Evolutionary conservation across 495 filamentous ascomycete genomes (phyloP), one percentile per base, ranked within the genome.

Genomic region (Penicillium crystallinum): DNA sequence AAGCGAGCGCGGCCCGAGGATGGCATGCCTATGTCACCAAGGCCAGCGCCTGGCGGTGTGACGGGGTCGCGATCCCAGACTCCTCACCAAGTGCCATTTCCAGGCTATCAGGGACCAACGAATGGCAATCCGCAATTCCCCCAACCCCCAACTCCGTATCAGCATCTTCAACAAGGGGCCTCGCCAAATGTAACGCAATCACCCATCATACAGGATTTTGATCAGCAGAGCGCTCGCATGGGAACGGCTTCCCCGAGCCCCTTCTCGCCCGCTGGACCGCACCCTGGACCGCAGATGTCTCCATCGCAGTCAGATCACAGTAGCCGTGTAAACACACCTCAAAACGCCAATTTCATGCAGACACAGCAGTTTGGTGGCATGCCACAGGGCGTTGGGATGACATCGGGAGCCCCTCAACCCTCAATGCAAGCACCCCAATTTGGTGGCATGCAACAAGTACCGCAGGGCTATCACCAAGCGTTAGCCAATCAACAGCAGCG

Each of bases 41-140:
- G 85, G 62, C 88, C 83, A 67, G 81, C 83, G 34, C 84, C 88
- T 14, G 85, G 84, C 19, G 85, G 84, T 65, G 68, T 90, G 22
- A 82, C 87, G 27, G 83, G 81, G 30, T 96, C 92, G 68, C 90
- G 91, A 68, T 91, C 92, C 57, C 91, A 96, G 59, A 97, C 92
- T 25, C 92, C 92, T 27, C 86, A 89, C 59, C 87, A 95, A 57
- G 72, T 81, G 58, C 69, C 77, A 44, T 77, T 84, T 75, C 76
- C 80, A 55, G 76, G 87, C 60, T 82, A 83, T 64, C 81, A 78
- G 58, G 80, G 77, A 62, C 58, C 81, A 58, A 60, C 83, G 64
- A 81, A 84, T 72, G 74, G 77, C 56, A 60, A 62, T 17, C 70
- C 77, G 35, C 77, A 77, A 48, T 81, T 80, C 47, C 55, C 67